Base-by-base conservation (phyloP, 179 eudicot genomes). In the Corrigiola litoralis region DNA sequence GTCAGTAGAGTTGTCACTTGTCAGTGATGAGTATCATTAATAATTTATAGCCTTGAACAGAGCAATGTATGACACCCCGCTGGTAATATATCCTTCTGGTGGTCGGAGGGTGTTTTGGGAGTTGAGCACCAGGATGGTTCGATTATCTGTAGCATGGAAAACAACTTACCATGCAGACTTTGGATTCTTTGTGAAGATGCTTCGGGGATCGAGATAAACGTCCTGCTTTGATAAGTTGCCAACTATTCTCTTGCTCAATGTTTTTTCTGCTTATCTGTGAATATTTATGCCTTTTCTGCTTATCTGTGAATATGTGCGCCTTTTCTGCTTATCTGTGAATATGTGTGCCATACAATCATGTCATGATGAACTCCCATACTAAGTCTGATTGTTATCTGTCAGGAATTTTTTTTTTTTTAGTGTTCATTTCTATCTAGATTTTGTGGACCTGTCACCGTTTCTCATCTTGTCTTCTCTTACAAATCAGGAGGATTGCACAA, bases 401-500 rank as follows among this genome's bases (percentile, higher is more conserved):
- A 40, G 44, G 44, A 40, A n/a, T n/a, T 40, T 40, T 13, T 10
- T 18, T 4, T 12, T 2, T 34, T 14, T 50, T 50, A n/a, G n/a
- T n/a, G n/a, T n/a, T 9, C 18, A 13, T 27, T 25, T 50, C 17
- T 27, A 40, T 8, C 3, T 8, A 21, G 24, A 1, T 44, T 44
- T 16, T n/a, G 17, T 56, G 56, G 45, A 41, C 33, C 67, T 61
- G 66, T 65, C 53, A 49, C 29, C 16, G 37, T 17, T 41, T 17
- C 20, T 44, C 11, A 47, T 16, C 9, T 63, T 34, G 20, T 60
- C 54, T 16, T 46, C 36, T 61, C 70, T 57, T 47, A 42, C 58
- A 12, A 36, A n/a, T 68, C 81, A 92, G 98, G 95, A 87, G 97
- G 75, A 92, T 90, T 58, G 88, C 94, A 0, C 76, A 87, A 66